These are phyloP conservation scores for Exidia glandulosa DNA, from an alignment of 768 basidiomycete genomes.

Conservation along the genomic window DNA sequence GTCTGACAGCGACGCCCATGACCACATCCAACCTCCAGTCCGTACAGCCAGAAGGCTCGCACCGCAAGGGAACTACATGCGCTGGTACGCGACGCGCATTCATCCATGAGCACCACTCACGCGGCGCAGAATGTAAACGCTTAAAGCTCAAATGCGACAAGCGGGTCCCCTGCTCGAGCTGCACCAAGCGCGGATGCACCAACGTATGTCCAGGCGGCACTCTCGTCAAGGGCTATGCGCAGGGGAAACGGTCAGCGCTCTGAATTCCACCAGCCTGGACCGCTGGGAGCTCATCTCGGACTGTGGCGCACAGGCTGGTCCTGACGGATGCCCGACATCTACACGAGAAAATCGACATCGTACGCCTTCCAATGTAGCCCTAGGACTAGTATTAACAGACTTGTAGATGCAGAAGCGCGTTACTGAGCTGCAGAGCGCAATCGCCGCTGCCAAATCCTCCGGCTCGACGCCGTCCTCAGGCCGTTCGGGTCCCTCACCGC, in stretches of 20 bases:
- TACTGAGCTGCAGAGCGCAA: neutral
- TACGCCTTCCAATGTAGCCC: neutral
- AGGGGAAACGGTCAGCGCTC: neutral
- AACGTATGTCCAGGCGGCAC: conserved; percentile 4
- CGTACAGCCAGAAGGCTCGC: too few relatives aligned
- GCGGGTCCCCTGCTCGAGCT: conserved; percentile 1
- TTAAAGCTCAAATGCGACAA: conserved; percentile 1
- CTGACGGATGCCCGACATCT: neutral
- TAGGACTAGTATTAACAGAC: neutral
- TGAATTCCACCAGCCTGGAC: neutral
- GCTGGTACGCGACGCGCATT: too few relatives aligned
- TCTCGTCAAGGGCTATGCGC: neutral
- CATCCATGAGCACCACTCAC: too few relatives aligned
- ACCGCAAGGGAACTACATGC: too few relatives aligned
- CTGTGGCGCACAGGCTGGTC: neutral
- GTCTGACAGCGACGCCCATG: too few relatives aligned
- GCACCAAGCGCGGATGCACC: conserved; percentile 1
- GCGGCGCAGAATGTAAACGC: neutral
- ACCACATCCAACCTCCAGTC: too few relatives aligned
- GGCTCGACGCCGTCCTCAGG: neutral
- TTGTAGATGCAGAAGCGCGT: neutral
- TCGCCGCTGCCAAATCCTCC: neutral
- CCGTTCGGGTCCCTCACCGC: neutral
- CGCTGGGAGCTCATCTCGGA: neutral
- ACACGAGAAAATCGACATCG: neutral